Conservation (phyloP, 768 basidiomycete species). For the Phylloporus rhodoxanthus region DNA sequence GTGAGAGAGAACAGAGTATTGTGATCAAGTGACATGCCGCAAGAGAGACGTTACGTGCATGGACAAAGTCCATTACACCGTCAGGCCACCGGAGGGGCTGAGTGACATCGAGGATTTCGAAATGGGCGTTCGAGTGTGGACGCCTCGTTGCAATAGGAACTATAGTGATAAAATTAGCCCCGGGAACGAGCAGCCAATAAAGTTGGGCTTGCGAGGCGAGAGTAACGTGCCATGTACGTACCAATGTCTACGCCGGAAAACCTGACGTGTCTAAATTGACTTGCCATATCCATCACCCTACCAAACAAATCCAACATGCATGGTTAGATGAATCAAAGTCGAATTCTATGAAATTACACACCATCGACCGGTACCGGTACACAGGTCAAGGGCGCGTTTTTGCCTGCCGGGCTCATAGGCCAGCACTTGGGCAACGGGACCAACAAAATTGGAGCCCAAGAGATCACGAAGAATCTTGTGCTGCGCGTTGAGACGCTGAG, state of each 20-base stretch:
- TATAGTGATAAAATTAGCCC: slow-evolving; percentile 25
- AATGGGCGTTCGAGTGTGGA: slow-evolving; percentile 54
- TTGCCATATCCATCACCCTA: slow-evolving; percentile 75
- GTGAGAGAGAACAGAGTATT: slow-evolving; percentile 10
- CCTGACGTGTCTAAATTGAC: slow-evolving; percentile 52
- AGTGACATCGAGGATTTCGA: slow-evolving; percentile 63
- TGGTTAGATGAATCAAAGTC: slow-evolving; percentile 15
- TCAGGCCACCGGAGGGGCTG: slow-evolving; percentile 44
- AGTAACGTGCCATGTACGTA: slow-evolving; percentile 31
- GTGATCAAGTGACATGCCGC: slow-evolving; percentile 42
- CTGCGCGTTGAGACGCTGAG: slow-evolving; percentile 47
- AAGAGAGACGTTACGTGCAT: slow-evolving; percentile 55
- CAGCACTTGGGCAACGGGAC: slow-evolving; percentile 53
- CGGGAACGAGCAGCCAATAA: slow-evolving; percentile 7
- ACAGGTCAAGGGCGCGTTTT: slow-evolving; percentile 63
- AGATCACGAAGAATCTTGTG: slow-evolving; percentile 47
- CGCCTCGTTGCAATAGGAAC: slow-evolving; percentile 68
- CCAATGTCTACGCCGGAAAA: slow-evolving; percentile 77
- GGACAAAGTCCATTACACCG: slow-evolving; percentile 59
- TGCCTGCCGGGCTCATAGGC: slow-evolving; percentile 34
- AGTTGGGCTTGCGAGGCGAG: slow-evolving; percentile 9
- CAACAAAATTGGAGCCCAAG: slow-evolving; percentile 53
- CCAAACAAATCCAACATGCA: slow-evolving; percentile 9
- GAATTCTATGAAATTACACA: slow-evolving; percentile 31
- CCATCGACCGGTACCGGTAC: slow-evolving; percentile 74